Base-by-base conservation (phyloP, 1,284 basidiomycete genomes). In the Takashimella koratensis region DNA sequence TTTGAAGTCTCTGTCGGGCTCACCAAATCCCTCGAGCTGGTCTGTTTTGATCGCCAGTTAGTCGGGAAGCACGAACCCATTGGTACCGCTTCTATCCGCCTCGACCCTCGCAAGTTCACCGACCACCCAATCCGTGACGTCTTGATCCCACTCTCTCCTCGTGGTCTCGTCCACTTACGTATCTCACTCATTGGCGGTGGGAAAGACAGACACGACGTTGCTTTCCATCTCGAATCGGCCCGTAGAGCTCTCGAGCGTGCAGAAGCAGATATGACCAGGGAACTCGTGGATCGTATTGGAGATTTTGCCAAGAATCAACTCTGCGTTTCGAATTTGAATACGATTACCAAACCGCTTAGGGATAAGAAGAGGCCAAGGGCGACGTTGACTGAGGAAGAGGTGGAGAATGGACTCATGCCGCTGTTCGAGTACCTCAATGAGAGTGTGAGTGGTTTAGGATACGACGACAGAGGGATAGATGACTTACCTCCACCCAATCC, bases 51-150 rank as follows among this genome's bases (percentile, higher is more conserved):
- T 54, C 69, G 74, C 36, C 62, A 67, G 22, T 64, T 76, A 2
- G 73, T 76, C 16, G 75, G 75, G 48, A 73, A 73, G 46, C 74
- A 77, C 53, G 71, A 75, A 25, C 36, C 56, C 8, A 66, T 77
- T 25, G 75, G 75, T 5, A 43, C 56, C 0, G 44, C 64, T 0
- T 54, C 60, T 1, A 65, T 76, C 66, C 69, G 64, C 46, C 66
- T 76, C 43, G 71, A 76, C 51, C 69, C 71, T 0, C 45, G 60
- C 8, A 30, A 56, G 2, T 73, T 72, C 53, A 51, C 53, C 10
- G 62, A 63, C 4, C 39, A 41, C 6, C 54, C 63, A 2, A 63
- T 55, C 2, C 64, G 68, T 24, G 74, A 77, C 44, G 47, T 74
- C 21, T 54, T 71, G 2, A 49, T 76, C 3, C 70, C 73, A 3